Percentiles rank a stretch among this genome's conserved stretches.
Evolutionary conservation across 2,329 filamentous ascomycete genomes (phyloP).

Genomic region (Xylaria sp.): DNA sequence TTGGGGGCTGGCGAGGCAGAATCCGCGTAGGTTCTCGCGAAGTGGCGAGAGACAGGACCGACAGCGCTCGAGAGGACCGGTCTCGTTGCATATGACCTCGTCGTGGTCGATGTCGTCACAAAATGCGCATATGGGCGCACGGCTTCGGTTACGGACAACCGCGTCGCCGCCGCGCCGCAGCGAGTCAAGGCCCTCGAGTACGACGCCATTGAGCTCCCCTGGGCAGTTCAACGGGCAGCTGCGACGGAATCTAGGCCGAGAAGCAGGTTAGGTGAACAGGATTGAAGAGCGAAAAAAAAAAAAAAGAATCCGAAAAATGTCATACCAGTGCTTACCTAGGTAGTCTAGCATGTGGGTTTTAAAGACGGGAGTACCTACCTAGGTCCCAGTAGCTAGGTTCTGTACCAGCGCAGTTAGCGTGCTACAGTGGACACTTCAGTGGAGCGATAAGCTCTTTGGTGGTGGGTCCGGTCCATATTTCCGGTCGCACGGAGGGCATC

Average conservation of each 20-base stretch:
- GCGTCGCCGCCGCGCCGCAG: slow-evolving; percentile 46
- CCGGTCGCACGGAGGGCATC: slow-evolving; percentile 23
- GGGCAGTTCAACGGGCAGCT: slow-evolving; percentile 39
- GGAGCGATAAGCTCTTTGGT: slow-evolving; percentile 5
- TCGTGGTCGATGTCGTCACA: slow-evolving; percentile 43
- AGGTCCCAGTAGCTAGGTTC: background rate
- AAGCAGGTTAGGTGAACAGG: slow-evolving; percentile 20
- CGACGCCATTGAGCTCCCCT: slow-evolving; percentile 57
- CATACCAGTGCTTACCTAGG: slow-evolving; percentile 15
- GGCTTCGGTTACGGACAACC: slow-evolving; percentile 48
- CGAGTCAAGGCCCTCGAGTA: slow-evolving; percentile 57
- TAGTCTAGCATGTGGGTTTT: slow-evolving; percentile 16
- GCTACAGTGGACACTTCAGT: background rate
- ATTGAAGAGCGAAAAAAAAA: slow-evolving; percentile 4
- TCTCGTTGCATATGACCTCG: slow-evolving; percentile 48
- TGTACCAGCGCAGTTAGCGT: background rate
- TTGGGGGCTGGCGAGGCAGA: slow-evolving; percentile 59
- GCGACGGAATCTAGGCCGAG: slow-evolving; percentile 31
- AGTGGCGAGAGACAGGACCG: slow-evolving; percentile 54
- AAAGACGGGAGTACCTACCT: background rate
- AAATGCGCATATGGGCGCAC: slow-evolving; percentile 45
- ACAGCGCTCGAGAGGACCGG: slow-evolving; percentile 48
- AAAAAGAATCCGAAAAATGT: slow-evolving; percentile 24
- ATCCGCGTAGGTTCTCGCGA: slow-evolving; percentile 63
- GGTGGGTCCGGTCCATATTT: background rate